These are phyloP conservation scores for Monilinia vaccinii-corymbosi DNA, from an alignment of 2,329 filamentous ascomycete genomes.

Conservation along the genomic window DNA sequence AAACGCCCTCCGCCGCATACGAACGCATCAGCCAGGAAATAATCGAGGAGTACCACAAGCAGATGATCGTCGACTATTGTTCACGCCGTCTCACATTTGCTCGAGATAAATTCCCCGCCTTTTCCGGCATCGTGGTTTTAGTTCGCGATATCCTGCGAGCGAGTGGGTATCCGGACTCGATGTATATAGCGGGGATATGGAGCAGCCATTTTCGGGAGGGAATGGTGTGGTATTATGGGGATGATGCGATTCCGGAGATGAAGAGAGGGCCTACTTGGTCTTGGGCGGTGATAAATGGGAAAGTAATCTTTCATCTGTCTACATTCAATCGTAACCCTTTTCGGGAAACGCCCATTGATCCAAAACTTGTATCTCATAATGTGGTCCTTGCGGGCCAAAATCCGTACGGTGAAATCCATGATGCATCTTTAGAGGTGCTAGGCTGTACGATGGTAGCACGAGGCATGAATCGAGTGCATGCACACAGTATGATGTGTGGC, in stretches of 20 bases:
- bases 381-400: not conserved
- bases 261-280: not conserved
- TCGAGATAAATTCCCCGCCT: not conserved
- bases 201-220: not conserved
- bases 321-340: not conserved
- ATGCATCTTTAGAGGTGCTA: not conserved
- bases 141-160: not conserved
- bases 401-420: not conserved
- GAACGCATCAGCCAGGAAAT: not conserved
- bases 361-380: not conserved
- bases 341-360: not conserved
- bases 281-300: not conserved
- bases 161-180: not conserved
- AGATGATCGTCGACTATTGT: not conserved
- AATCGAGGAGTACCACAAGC: not conserved
- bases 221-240: not conserved
- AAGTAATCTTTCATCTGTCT: not conserved
- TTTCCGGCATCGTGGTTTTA: not conserved
- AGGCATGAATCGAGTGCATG: too few relatives aligned
- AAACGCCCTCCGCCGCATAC: too few relatives aligned
- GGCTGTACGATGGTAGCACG: not conserved
- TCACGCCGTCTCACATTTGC: not conserved
- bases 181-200: not conserved
- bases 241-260: not conserved
- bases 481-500: too few relatives aligned